Evolutionary conservation across 176 grass and related monocot genomes (phyloP).

Genomic region (Poa pratensis): DNA sequence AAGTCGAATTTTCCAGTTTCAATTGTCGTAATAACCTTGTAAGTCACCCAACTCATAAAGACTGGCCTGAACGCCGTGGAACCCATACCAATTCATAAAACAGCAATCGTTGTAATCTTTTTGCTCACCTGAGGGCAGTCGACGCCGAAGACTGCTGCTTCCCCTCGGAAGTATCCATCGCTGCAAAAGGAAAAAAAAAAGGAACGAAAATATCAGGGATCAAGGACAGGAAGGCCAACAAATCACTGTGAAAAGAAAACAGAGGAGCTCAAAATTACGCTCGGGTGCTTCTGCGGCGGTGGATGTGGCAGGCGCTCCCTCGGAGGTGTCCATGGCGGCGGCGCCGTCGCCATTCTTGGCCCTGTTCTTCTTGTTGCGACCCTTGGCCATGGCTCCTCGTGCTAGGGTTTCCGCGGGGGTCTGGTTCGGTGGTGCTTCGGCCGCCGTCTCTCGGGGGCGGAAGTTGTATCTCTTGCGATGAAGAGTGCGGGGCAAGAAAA

Average conservation of each 20-base stretch:
- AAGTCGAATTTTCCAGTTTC: background rate
- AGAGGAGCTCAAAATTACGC: conserved; percentile 32
- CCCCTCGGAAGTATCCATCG: conserved; percentile 73
- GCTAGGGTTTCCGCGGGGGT: conserved; percentile 60
- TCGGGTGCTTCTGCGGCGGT: conserved; percentile 33
- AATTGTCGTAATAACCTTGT: background rate
- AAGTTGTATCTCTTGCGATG: background rate
- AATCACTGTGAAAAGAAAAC: background rate
- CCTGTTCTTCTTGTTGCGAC: conserved; percentile 65
- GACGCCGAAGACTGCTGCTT: conserved; percentile 30
- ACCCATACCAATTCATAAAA: background rate
- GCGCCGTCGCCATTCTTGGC: conserved; percentile 36
- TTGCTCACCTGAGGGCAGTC: conserved; percentile 45
- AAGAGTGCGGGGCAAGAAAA: background rate
- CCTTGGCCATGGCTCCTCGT: conserved; percentile 74
- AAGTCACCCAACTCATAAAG: background rate
- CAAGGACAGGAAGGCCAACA: background rate
- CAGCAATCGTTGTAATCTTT: background rate
- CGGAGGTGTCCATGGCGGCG: conserved; percentile 63
- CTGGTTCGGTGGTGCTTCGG: background rate
- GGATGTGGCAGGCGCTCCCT: conserved; percentile 32
- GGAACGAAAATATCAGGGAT: background rate
- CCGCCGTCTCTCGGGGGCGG: background rate
- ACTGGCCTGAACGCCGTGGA: background rate
- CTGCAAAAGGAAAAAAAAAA: conserved; percentile 31